Base-by-base conservation (phyloP, 2,329 filamentous ascomycete genomes). In the Mariannaea elegans region DNA sequence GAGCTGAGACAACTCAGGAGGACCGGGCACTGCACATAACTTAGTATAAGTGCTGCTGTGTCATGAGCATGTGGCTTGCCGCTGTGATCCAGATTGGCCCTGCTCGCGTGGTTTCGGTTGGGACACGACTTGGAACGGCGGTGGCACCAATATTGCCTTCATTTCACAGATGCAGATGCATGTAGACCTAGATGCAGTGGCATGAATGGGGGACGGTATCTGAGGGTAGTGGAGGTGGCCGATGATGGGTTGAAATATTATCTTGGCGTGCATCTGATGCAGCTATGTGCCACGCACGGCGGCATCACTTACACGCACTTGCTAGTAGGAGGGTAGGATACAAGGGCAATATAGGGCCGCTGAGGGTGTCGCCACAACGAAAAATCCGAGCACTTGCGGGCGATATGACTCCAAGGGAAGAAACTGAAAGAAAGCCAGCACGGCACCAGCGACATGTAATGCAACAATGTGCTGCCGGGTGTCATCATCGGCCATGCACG, bases 1-100 rank as follows among this genome's bases (percentile, higher is more conserved):
- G 61, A 52, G 42, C 63, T 42, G 53, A 69, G 63, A 69, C 68
- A 67, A 56, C 51, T 56, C 32, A 59, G 65, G 42, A 61, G 39
- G 38, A 29, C 57, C 52, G 59, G 41, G 55, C 60, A 36, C 32
- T n/a, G 13, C 12, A 14, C 10, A 14, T 36, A 36, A 13, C 13
- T 13, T 36, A 36, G 9, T 54, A 51, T 53, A 58, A 56, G 48
- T 59, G 54, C 60, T 55, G 65, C 65, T 61, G 51, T 36, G 58
- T 64, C 50, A 54, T 60, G 48, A 67, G 56, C 57, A 62, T 71
- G 68, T 67, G 64, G 68, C 66, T 63, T 71, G 47, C 65, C 60
- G 66, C 53, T 49, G 56, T 44, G 48, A 59, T 63, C 59, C 58
- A 63, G 46, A 49, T 67, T 50, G 57, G 48, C 55, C 36, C 58